These are phyloP conservation scores for Epichloe brachyelytri DNA, from an alignment of 2,329 filamentous ascomycete species.

Conservation along the genomic window DNA sequence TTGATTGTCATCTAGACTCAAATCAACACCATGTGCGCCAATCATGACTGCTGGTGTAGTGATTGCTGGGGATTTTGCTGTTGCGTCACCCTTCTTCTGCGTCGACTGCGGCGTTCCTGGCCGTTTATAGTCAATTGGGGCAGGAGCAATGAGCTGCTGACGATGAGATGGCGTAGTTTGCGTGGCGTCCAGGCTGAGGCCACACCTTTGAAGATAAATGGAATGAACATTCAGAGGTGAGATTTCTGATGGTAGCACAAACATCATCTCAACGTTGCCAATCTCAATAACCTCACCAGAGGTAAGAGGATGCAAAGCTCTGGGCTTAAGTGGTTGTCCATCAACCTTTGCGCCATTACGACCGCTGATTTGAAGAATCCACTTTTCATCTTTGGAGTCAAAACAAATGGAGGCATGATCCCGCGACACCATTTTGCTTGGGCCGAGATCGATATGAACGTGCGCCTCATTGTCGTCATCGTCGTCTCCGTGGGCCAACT, in stretches of 20 bases:
- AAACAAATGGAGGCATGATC: slow-evolving; percentile 66
- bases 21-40: slow-evolving; percentile 48
- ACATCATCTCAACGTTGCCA: slow-evolving; percentile 94
- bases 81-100: slow-evolving; percentile 14
- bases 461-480: slow-evolving; percentile 34
- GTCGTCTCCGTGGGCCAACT: slow-evolving; percentile 26
- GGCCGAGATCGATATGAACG: slow-evolving; percentile 80
- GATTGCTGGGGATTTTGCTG: slow-evolving; percentile 19
- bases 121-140: slow-evolving; percentile 46
- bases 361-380: slow-evolving; percentile 79
- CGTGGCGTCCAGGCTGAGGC: slow-evolving; percentile 27
- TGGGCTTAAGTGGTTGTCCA: slow-evolving; percentile 55
- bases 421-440: slow-evolving; percentile 69
- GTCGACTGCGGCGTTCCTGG: slow-evolving; percentile 47
- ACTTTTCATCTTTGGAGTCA: slow-evolving; percentile 53
- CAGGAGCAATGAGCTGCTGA: slow-evolving; percentile 42
- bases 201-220: slow-evolving; percentile 56
- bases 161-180: slow-evolving; percentile 17
- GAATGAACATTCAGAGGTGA: slow-evolving; percentile 54
- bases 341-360: slow-evolving; percentile 86
- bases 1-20: slow-evolving; percentile 70
- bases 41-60: slow-evolving; percentile 25
- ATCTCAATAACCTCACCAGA: slow-evolving; percentile 90
- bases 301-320: slow-evolving; percentile 51
- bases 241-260: slow-evolving; percentile 72